Conservation (phyloP, 192 early-diverging fungal species). For the Pilobolus umbonatus region DNA sequence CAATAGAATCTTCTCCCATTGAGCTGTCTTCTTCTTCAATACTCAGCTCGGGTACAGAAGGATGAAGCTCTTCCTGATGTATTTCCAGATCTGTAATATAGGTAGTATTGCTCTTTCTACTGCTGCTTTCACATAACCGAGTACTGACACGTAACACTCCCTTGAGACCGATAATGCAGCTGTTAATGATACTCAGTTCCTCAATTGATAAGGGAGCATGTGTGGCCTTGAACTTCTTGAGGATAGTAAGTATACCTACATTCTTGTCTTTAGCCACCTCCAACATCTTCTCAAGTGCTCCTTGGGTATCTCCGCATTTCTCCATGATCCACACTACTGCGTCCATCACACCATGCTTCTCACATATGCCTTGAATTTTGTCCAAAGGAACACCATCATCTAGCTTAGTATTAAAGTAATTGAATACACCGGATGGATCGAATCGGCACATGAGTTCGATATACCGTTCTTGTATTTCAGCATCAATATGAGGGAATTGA, state of each 20-base stretch:
- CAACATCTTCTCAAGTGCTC: constrained; percentile 49
- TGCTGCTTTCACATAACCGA: constrained; percentile 50
- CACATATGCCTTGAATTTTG: constrained; percentile 42
- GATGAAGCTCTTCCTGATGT: not conserved
- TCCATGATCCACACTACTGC: constrained; percentile 61
- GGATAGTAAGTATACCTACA: constrained; percentile 31
- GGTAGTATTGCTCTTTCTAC: constrained; percentile 25
- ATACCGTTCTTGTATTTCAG: constrained; percentile 50
- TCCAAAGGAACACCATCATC: constrained; percentile 16
- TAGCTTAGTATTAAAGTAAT: constrained; percentile 51
- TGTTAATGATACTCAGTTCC: constrained; percentile 43
- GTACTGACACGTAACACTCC: constrained; percentile 56
- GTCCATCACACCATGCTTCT: constrained; percentile 47
- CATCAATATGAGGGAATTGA: constrained; percentile 2
- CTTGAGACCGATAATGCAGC: constrained; percentile 44
- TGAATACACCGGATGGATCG: constrained; percentile 56
- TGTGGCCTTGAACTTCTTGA: constrained; percentile 6
- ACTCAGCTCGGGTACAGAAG: not conserved
- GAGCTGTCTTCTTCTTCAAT: constrained; percentile 5
- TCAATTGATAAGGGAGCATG: constrained; percentile 41
- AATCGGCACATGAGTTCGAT: constrained; percentile 53
- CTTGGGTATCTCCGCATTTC: constrained; percentile 46
- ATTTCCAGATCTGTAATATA: constrained; percentile 19
- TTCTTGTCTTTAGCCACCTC: constrained; percentile 50
- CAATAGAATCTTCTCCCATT: not conserved